Conservation (phyloP, 345 rosid genomes). For the Euphorbia peplus region DNA sequence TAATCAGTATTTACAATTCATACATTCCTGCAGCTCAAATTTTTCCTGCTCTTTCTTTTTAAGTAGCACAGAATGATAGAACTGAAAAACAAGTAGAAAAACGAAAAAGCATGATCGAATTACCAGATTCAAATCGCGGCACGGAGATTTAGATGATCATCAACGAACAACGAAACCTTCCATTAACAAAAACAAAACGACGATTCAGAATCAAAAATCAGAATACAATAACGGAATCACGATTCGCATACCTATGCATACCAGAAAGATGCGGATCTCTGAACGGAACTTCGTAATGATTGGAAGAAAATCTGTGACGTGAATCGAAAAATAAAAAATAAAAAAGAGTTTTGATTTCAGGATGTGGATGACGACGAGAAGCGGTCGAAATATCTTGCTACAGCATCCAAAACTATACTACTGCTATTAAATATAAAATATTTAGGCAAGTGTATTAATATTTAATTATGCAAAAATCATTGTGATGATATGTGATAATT, state of each 20-base stretch:
- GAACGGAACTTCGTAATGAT: neutral
- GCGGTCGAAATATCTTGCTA: neutral
- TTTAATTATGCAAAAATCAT: too few relatives aligned
- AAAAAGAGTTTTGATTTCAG: neutral
- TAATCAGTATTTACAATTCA: neutral
- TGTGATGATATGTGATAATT: too few relatives aligned
- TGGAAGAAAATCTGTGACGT: neutral
- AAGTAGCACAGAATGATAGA: constrained; percentile 28
- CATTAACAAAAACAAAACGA: constrained; percentile 12
- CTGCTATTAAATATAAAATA: too few relatives aligned
- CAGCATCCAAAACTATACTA: neutral
- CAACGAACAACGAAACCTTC: constrained; percentile 33
- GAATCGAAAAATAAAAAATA: neutral
- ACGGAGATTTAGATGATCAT: constrained; percentile 67
- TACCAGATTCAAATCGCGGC: constrained; percentile 20
- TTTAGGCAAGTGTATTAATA: too few relatives aligned
- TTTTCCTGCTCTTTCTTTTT: constrained; percentile 1
- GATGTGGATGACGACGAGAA: neutral
- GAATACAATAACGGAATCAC: neutral
- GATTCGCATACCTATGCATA: neutral
- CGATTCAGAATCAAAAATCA: neutral
- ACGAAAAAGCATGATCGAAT: neutral
- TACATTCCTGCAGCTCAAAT: neutral
- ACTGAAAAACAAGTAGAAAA: neutral
- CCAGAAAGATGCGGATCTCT: neutral